Percentiles rank a stretch among this genome's conserved stretches.
Evolutionary conservation across 2,329 filamentous ascomycete genomes (phyloP).

Genomic region (Xylariaceae sp.): DNA sequence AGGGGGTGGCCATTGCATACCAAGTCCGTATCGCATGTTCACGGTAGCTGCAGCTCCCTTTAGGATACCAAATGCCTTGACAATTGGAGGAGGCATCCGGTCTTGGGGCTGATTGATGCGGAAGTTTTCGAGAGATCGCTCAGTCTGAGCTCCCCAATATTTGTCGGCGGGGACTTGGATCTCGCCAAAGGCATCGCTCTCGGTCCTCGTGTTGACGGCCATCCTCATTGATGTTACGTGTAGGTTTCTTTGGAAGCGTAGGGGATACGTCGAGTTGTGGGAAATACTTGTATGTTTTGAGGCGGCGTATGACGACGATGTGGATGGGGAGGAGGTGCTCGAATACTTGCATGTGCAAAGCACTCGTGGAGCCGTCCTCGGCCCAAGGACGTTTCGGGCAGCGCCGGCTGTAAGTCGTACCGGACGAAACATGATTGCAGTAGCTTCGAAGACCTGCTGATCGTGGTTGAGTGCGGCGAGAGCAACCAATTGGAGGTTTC

Average conservation of each 20-base stretch:
- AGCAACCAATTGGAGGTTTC: constrained; percentile 11
- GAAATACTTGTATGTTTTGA: constrained; percentile 28
- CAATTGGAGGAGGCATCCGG: constrained; percentile 92
- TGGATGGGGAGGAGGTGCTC: constrained; percentile 31
- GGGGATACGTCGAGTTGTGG: constrained; percentile 32
- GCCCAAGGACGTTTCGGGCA: constrained; percentile 41
- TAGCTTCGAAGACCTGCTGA: background rate
- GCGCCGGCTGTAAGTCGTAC: constrained; percentile 43
- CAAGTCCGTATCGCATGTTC: constrained; percentile 93
- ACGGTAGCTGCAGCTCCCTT: constrained; percentile 96
- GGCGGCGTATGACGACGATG: constrained; percentile 30
- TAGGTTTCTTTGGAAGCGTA: constrained; percentile 45
- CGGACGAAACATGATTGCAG: constrained; percentile 44
- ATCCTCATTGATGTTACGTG: constrained; percentile 56
- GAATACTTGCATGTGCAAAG: constrained; percentile 45
- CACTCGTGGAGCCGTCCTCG: constrained; percentile 43
- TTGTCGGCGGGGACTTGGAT: constrained; percentile 89
- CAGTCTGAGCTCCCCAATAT: constrained; percentile 98
- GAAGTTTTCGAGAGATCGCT: constrained; percentile 97
- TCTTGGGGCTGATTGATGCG: constrained; percentile 99
- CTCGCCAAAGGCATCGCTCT: constrained; percentile 98
- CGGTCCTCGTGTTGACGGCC: constrained; percentile 71
- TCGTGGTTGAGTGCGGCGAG: background rate
- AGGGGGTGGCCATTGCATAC: constrained; percentile 50
- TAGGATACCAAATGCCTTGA: constrained; percentile 93